Percentiles rank a stretch among this genome's conserved stretches.
Evolutionary conservation across 2,329 filamentous ascomycete species (phyloP).

Genomic region (Epicoccum nigrum): DNA sequence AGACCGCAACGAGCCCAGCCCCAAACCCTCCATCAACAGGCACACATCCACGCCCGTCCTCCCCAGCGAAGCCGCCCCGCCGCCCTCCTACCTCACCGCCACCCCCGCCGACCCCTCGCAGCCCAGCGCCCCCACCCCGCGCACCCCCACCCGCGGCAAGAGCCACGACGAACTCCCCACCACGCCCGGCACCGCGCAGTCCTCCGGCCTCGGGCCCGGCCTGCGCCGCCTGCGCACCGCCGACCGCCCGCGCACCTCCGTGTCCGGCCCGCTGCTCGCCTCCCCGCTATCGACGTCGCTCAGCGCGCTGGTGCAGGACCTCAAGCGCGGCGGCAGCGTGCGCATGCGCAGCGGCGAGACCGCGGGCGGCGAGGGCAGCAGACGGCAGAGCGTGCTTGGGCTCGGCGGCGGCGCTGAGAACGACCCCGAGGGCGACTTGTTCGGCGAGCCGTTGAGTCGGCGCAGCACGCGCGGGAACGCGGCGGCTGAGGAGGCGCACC

Average conservation of each 20-base stretch:
- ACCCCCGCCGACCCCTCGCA: constrained; percentile 13
- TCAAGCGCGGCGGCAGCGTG: constrained; percentile 60
- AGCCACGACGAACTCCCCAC: constrained; percentile 19
- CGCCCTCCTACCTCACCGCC: constrained; percentile 16
- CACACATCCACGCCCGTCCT: constrained; percentile 41
- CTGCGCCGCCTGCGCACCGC: constrained; percentile 39
- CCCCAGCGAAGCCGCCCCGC: constrained; percentile 34
- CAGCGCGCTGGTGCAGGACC: constrained; percentile 68
- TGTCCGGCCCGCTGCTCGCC: constrained; percentile 62
- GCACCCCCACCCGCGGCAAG: constrained; percentile 16
- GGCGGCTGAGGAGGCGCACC: no score
- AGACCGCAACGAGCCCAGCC: constrained; percentile 5
- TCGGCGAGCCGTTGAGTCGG: constrained; percentile 35
- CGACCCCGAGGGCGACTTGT: background rate
- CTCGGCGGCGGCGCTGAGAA: constrained; percentile 14
- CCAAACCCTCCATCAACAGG: constrained; percentile 22
- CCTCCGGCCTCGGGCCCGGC: constrained; percentile 17
- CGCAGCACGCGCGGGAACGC: constrained; percentile 27
- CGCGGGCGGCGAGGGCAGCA: constrained; percentile 4
- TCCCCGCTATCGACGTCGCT: constrained; percentile 66
- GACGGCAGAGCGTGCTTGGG: constrained; percentile 30
- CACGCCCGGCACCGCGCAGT: constrained; percentile 28
- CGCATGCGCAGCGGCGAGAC: constrained; percentile 9
- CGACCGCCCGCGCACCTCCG: constrained; percentile 32
- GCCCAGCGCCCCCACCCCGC: constrained; percentile 8